Base-by-base conservation (phyloP, 2,329 filamentous ascomycete species). In the Penicillium sp. region DNA sequence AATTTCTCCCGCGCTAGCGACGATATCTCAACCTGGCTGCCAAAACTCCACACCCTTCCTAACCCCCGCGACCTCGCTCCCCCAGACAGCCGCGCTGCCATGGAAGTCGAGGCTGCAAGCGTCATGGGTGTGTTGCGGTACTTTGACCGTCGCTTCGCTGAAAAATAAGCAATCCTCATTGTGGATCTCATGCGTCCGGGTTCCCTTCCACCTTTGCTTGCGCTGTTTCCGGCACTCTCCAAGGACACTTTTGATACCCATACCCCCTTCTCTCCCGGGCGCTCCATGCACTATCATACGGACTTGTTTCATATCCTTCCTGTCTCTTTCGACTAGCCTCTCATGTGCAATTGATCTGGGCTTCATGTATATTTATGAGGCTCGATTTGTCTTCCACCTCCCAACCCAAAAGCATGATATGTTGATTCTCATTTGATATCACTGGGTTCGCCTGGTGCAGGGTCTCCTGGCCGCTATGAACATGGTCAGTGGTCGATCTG, bases 111-210 rank as follows among this genome's bases (percentile, higher is more conserved):
- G 73, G 88, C 89, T 7, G 89, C 89, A 0, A 91, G 88, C 71
- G 90, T 92, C 52, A 91, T 92, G 89, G 88, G 87, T 40, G 89
- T 91, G n/a, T 75, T 92, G 57, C 89, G 89, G 72, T 87, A 89
- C 60, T 92, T 92, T 74, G 89, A 92, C 66, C 81, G 90, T 47
- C 78, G 89, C 51, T 92, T 92, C 53, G 73, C 74, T 36, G 73
- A 74, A 49, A 74, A 75, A 67, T 73, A 66, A 64, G 49, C 46
- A 40, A 22, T 19, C 14, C 31, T 52, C 35, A 11, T 36, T 19
- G 9, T 52, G 50, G 50, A 52, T 31, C n/a, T 38, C 35, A 47
- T 38, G 46, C 52, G 46, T 36, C 46, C 51, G 33, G 52, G 47
- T 17, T 44, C 12, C 31, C 41, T 41, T 33, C 40, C 26, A 19